phyloP scores from a whole-genome alignment of 768 basidiomycete genomes.

The Tubosaeta brunneosetosa region DNA sequence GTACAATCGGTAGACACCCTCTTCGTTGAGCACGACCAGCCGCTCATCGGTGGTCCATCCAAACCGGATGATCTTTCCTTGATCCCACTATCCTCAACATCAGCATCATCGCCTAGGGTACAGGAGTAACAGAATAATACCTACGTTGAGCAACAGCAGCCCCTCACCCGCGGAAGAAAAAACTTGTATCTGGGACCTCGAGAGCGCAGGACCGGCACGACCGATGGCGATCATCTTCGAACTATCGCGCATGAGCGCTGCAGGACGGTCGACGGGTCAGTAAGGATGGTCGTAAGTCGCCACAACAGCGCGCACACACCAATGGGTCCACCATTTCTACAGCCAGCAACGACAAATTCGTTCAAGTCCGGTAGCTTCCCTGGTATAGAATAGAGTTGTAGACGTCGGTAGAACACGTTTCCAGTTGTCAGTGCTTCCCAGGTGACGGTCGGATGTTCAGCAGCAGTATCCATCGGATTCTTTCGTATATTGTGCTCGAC shows the following conservation, averaged over 20 bases:
- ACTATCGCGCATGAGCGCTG: slow-evolving; percentile 85
- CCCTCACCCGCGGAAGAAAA: slow-evolving; percentile 83
- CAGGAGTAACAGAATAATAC: slow-evolving; percentile 30
- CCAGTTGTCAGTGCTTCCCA: slow-evolving; percentile 93
- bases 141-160: slow-evolving; percentile 66
- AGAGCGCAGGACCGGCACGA: slow-evolving; percentile 48
- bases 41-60: slow-evolving; percentile 84
- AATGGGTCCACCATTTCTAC: slow-evolving; percentile 84
- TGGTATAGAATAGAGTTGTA: slow-evolving; percentile 77
- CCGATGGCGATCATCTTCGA: slow-evolving; percentile 74
- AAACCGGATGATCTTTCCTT: slow-evolving; percentile 73
- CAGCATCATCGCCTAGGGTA: slow-evolving; percentile 3
- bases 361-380: slow-evolving; percentile 74
- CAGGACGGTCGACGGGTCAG: not conserved
- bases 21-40: slow-evolving; percentile 83
- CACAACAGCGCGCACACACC: slow-evolving; percentile 42
- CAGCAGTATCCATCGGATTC: slow-evolving; percentile 33
- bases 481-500: not conserved
- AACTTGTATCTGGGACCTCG: slow-evolving; percentile 81
- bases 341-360: slow-evolving; percentile 78
- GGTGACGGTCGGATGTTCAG: slow-evolving; percentile 70
- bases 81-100: slow-evolving; percentile 73
- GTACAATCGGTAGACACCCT: slow-evolving; percentile 87
- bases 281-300: not conserved
- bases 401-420: slow-evolving; percentile 80